phyloP scores from a whole-genome alignment of 345 rosid species.

The Rubroshorea leprosula region DNA sequence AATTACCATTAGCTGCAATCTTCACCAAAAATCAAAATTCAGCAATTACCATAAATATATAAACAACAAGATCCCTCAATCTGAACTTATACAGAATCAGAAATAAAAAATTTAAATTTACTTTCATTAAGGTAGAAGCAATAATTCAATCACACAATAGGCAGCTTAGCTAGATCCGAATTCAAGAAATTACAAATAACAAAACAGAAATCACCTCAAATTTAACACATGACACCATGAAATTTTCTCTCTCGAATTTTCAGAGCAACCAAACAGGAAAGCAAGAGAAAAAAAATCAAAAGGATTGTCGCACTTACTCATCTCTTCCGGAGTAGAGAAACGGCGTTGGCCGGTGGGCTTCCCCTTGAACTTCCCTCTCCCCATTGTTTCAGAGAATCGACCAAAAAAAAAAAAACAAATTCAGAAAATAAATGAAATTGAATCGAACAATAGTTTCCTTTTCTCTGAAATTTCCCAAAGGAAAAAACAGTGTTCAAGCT shows the following conservation, averaged over 20 bases:
- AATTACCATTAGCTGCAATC: no score
- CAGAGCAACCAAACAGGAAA: not conserved
- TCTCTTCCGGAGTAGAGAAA: conserved; percentile 4
- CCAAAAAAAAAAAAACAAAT: no score
- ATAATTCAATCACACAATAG: not conserved
- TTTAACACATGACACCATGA: not conserved
- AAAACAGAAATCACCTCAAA: not conserved
- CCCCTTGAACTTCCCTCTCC: conserved; percentile 6
- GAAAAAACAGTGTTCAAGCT: no score
- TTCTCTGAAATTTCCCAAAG: no score
- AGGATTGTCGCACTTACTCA: not conserved
- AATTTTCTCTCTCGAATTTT: not conserved
- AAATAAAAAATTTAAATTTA: no score
- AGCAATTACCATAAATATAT: no score
- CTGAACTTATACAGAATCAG: no score
- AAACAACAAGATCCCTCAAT: no score
- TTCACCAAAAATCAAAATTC: no score
- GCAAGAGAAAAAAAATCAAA: not conserved
- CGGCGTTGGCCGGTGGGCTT: conserved; percentile 7
- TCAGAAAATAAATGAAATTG: no score
- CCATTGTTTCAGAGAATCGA: no score
- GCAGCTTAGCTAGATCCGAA: not conserved
- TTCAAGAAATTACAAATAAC: not conserved
- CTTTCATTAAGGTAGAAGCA: not conserved
- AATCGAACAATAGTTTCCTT: no score